phyloP scores from a whole-genome alignment of 2,329 filamentous ascomycete genomes.

The Monascus ruber region DNA sequence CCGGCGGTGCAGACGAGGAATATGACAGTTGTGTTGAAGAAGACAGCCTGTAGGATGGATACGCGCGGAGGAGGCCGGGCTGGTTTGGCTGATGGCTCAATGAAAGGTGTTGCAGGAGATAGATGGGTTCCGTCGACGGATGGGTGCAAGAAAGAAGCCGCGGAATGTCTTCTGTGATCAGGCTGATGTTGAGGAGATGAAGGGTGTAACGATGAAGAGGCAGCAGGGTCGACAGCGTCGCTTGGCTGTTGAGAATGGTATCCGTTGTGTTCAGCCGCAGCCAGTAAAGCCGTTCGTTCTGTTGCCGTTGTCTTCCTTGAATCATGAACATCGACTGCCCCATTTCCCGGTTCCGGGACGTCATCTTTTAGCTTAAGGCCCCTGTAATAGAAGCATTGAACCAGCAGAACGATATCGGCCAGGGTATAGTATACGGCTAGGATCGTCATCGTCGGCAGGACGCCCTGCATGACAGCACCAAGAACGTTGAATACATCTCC shows the following conservation, averaged over 20 bases:
- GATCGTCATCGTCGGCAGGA: conserved; percentile 90
- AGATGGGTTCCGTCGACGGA: conserved; percentile 55
- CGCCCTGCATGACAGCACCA: conserved; percentile 80
- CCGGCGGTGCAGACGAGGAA: conserved; percentile 76
- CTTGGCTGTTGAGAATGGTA: conserved; percentile 1
- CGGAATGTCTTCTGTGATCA: conserved; percentile 11
- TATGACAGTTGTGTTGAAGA: conserved; percentile 67
- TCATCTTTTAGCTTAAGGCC: conserved; percentile 49
- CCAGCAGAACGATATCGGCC: conserved; percentile 76
- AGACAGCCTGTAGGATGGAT: conserved; percentile 36
- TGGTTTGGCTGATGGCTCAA: conserved; percentile 36
- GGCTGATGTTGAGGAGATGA: conserved; percentile 12
- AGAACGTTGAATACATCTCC: conserved; percentile 97
- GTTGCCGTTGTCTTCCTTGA: conserved; percentile 13
- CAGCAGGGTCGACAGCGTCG: conserved; percentile 1
- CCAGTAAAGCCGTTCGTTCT: conserved; percentile 20
- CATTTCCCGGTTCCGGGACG: conserved; percentile 8
- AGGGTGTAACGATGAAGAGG: conserved; percentile 1
- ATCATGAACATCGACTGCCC: conserved; percentile 3
- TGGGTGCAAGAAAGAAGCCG: conserved; percentile 33
- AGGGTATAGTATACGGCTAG: conserved; percentile 90
- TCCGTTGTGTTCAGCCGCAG: neutral
- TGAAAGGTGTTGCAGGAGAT: conserved; percentile 72
- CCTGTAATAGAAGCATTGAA: conserved; percentile 91
- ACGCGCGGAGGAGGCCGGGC: conserved; percentile 14